Base-by-base conservation (phyloP, 768 basidiomycete species). In the Daedalea quercina region DNA sequence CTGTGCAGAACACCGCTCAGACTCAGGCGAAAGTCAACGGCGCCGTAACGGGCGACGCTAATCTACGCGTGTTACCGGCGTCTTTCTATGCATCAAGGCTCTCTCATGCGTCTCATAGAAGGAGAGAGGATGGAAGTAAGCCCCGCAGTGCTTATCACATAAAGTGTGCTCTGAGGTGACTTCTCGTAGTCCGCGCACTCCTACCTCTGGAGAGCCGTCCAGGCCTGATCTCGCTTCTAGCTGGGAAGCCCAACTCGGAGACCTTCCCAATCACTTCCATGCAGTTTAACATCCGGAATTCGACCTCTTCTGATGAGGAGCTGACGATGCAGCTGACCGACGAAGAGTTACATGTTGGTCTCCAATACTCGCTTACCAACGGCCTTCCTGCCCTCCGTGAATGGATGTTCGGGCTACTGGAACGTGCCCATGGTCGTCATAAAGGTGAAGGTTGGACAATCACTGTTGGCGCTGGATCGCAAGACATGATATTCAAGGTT, bases 251-350 rank as follows among this genome's bases (percentile, higher is more conserved):
- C 6, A 94, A 95, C 63, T 77, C 84, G 8, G 73, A 76, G n/a
- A 87, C 90, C 19, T 98, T 97, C 72, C 95, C 95, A 1, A 90
- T 98, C 71, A 82, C 84, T 1, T 83, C 85, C 0, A 72, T 98
- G 59, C 83, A 78, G 51, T 82, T 90, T 67, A 79, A 74, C 1
- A 75, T 82, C 3, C 71, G 75, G 31, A 50, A 60, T 19, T 78
- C 80, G 11, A 79, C 79, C 2, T 66, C 64, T 22, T 68, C 76
- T 43, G 67, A 69, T 4, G 56, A 74, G 50, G 79, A 82, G 28
- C 69, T 71, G 1, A 65, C 73, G 0, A 65, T 93, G 46, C 73
- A 71, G 0, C 70, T 95, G 44, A 72, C 73, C n/a, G 76, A 73
- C 0, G 64, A 70, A 2, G 84, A 86, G 47, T 77, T 95, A 19